Percentiles rank a stretch among this genome's conserved stretches.
Evolutionary conservation across 1,139 yeast genomes (phyloP).

Genomic region (Candida buenavistaensis): DNA sequence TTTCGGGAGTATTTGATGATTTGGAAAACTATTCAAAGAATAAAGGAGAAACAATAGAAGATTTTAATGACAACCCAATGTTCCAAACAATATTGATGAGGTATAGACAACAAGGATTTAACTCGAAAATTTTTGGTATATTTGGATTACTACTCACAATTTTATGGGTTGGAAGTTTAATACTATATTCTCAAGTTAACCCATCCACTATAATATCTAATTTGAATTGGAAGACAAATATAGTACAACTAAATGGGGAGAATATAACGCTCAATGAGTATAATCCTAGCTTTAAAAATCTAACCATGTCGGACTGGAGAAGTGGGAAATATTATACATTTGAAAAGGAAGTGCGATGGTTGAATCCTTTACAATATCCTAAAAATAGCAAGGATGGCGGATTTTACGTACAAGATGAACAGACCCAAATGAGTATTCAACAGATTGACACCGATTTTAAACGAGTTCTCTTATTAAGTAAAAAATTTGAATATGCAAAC

Average conservation of each 20-base stretch:
- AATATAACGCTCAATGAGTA: conserved; percentile 37
- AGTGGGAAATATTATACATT: conserved; percentile 24
- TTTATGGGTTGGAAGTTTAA: conserved; percentile 31
- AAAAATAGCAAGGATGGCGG: conserved; percentile 23
- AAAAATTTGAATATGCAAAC: conserved; percentile 34
- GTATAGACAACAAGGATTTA: conserved; percentile 19
- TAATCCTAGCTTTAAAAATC: conserved; percentile 24
- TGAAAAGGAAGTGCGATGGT: conserved; percentile 28
- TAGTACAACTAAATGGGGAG: conserved; percentile 24
- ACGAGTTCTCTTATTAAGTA: conserved; percentile 20
- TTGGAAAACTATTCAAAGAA: conserved; percentile 21
- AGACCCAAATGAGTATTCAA: conserved; percentile 19
- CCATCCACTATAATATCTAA: conserved; percentile 21
- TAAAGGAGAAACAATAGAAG: conserved; percentile 14
- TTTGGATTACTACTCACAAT: conserved; percentile 9
- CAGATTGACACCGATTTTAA: conserved; percentile 22
- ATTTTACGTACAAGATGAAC: conserved; percentile 27
- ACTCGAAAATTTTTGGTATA: conserved; percentile 11
- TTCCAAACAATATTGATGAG: conserved; percentile 25
- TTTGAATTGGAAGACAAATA: conserved; percentile 29
- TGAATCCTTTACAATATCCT: conserved; percentile 34
- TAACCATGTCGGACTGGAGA: conserved; percentile 29
- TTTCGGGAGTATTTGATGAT: conserved; percentile 33
- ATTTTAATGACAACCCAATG: conserved; percentile 25
- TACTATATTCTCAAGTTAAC: conserved; percentile 31